These are phyloP conservation scores for Eragrostis tef DNA, from an alignment of 202 grass and related monocot species.

Conservation along the genomic window DNA sequence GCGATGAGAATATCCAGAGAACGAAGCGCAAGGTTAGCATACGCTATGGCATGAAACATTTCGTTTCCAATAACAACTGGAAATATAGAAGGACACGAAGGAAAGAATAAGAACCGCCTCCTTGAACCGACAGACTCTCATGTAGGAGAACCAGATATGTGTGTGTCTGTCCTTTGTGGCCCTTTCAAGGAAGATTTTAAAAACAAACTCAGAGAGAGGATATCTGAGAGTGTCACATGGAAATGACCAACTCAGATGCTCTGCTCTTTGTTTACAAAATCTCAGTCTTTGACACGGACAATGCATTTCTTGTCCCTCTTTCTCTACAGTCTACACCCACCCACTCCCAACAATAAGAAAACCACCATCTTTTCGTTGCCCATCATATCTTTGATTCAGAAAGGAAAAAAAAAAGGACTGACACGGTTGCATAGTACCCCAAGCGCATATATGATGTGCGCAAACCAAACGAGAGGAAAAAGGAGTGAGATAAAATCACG, in stretches of 20 bases:
- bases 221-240: conserved; percentile 50
- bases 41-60: no score
- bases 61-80: no score
- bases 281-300: conserved; percentile 22
- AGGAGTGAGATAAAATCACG: conserved; percentile 23
- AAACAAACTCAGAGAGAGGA: neutral
- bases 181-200: no score
- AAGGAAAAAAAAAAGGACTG: neutral
- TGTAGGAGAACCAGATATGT: neutral
- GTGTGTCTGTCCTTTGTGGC: no score
- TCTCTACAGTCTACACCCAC: neutral
- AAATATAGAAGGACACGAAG: no score
- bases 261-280: conserved; percentile 2
- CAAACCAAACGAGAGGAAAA: neutral
- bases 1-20: no score
- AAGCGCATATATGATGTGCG: neutral
- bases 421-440: neutral
- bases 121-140: no score
- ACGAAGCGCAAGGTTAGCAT: no score
- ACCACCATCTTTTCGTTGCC: conserved; percentile 28
- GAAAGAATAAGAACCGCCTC: no score
- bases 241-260: conserved; percentile 47
- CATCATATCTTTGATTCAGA: conserved; percentile 28
- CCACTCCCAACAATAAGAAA: neutral
- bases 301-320: conserved; percentile 6